Conservation (phyloP, 2,329 filamentous ascomycete species). For the Fusarium robinianum region DNA sequence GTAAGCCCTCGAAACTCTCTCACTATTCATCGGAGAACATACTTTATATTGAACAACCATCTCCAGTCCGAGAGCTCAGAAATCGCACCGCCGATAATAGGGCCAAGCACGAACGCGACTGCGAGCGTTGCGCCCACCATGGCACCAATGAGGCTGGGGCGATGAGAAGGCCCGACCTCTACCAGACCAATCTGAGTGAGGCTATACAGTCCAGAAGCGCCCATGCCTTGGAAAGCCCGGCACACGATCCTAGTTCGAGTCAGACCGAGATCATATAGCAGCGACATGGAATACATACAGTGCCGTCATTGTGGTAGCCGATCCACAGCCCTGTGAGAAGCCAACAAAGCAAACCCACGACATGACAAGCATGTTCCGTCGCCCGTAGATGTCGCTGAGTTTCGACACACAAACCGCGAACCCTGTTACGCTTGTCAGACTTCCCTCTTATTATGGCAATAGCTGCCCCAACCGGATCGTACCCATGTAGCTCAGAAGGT, state of each 20-base stretch:
- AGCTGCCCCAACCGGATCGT: constrained; percentile 16
- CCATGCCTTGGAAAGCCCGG: constrained; percentile 63
- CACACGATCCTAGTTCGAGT: constrained; percentile 55
- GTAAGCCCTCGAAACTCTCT: neutral
- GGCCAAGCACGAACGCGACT: constrained; percentile 61
- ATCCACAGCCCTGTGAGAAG: constrained; percentile 59
- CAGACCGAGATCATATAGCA: constrained; percentile 18
- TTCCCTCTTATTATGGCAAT: neutral
- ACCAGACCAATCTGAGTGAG: constrained; percentile 61
- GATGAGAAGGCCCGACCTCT: constrained; percentile 58
- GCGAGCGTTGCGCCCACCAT: constrained; percentile 61
- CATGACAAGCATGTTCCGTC: constrained; percentile 52
- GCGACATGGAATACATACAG: constrained; percentile 46
- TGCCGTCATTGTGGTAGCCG: constrained; percentile 54
- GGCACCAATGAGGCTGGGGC: constrained; percentile 58
- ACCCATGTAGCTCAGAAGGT: constrained; percentile 62
- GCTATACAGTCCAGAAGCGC: constrained; percentile 65
- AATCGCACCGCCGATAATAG: constrained; percentile 61
- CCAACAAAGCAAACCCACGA: constrained; percentile 60
- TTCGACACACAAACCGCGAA: constrained; percentile 63
- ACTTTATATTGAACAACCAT: constrained; percentile 68
- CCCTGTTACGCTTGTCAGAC: constrained; percentile 42
- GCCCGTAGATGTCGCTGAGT: constrained; percentile 63
- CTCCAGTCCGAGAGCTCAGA: constrained; percentile 59
- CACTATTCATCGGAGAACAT: constrained; percentile 23